Evolutionary conservation across 148 eudicot genomes (phyloP), one percentile per base, ranked within the genome.

Genomic region (Rhododendron henanense): DNA sequence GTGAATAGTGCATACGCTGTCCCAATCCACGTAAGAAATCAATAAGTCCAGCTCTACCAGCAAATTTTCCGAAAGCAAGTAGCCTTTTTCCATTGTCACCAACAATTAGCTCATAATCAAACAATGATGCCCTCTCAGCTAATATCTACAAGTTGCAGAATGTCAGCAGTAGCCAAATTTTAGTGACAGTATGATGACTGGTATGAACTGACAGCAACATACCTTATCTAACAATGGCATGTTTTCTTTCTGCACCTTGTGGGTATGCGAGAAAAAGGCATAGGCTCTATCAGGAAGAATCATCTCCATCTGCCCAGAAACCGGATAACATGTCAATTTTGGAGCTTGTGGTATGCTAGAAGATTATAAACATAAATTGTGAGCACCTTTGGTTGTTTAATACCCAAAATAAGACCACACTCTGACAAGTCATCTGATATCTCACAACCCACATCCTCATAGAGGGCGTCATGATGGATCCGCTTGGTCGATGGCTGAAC

Each of bases 241-340:
- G 88, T 94, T 97, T 89, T 95, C 98, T 90, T 87, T 97, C 88
- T 97, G 98, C 61, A 98, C 99, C 88, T 97, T 97, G 92, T 97
- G 99, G 45, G 98, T 97, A 87, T 97, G 99, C 19, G 99, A 97
- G 90, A 97, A 97, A 89, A 97, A 97, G 33, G 98, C 95, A 92
- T 94, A 97, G n/a, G 96, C 96, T 89, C 98, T 95, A 37, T 94
- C 92, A 71, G 98, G 95, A 91, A 97, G 96, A 89, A 97, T 94
- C 98, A 93, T 95, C 86, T 97, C 98, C 93, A 95, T 79, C 99
- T 97, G 94, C 93, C 88, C 55, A 75, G 79, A 89, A 80, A 86
- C 76, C 37, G 61, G 73, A 74, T n/a, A 21, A 25, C 35, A 83
- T 28, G 16, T 84, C 81, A 82, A 78, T 28, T 19, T 83, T 83